phyloP scores from a whole-genome alignment of 257 asterid species.

The Jaltomata sinuosa region DNA sequence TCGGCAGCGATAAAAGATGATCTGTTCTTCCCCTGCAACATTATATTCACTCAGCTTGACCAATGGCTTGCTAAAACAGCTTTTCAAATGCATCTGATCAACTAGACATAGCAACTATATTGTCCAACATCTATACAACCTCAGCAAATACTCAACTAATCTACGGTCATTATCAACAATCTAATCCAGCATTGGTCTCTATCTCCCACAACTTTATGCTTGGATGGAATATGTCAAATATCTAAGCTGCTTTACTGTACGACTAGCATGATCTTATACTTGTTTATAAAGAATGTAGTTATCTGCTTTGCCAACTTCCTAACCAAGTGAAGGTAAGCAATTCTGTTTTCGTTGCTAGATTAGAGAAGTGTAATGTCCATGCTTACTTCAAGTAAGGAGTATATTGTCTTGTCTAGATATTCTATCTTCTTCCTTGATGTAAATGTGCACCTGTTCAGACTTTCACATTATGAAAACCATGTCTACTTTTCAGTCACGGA shows the following conservation, averaged over 20 bases:
- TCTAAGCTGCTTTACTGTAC: conserved; percentile 1
- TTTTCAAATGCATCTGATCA: conserved; percentile 91
- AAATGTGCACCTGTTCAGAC: background rate
- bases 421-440: background rate
- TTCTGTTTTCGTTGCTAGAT: background rate
- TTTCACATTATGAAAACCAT: background rate
- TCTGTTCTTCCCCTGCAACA: conserved; percentile 95
- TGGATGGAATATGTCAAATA: conserved; percentile 2
- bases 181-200: conserved; percentile 56
- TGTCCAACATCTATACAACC: conserved; percentile 92
- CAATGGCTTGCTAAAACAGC: conserved; percentile 89
- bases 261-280: background rate
- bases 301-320: background rate
- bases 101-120: conserved; percentile 85
- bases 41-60: conserved; percentile 43
- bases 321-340: background rate
- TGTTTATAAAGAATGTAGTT: background rate
- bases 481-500: conserved; percentile 35
- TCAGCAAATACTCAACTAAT: conserved; percentile 95
- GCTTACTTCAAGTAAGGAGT: background rate
- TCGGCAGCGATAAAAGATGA: conserved; percentile 97
- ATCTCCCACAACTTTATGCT: conserved; percentile 9
- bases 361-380: background rate
- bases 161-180: conserved; percentile 93
- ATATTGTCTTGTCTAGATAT: background rate